Conservation (phyloP, 139 green algal genomes). For the Tetraselmis chui region DNA sequence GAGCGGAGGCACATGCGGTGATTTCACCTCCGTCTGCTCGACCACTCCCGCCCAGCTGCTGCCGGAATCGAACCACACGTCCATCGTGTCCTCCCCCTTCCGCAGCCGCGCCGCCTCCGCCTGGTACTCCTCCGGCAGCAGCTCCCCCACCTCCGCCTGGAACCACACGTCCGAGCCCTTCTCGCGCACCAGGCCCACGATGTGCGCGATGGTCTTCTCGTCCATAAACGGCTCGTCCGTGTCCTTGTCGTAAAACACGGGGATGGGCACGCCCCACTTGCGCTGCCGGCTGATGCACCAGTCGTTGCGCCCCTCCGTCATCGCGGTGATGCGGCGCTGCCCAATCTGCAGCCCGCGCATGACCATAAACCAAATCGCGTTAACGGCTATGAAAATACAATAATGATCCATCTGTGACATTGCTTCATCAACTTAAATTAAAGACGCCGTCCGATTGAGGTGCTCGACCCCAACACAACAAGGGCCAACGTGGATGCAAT, state of each 20-base stretch:
- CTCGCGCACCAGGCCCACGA: constrained; percentile 59
- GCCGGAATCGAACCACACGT: constrained; percentile 98
- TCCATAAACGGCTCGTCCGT: constrained; percentile 86
- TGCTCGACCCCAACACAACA: no score
- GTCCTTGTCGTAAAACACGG: constrained; percentile 92
- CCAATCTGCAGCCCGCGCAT: constrained; percentile 20
- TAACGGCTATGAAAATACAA: not conserved
- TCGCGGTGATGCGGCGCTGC: constrained; percentile 76
- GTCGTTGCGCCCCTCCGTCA: constrained; percentile 84
- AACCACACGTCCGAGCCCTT: constrained; percentile 83
- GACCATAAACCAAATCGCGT: not conserved
- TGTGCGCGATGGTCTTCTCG: constrained; percentile 76
- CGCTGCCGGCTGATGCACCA: constrained; percentile 98
- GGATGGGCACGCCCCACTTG: constrained; percentile 97
- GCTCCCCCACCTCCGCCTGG: constrained; percentile 59
- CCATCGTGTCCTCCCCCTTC: constrained; percentile 96
- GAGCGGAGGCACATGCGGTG: no score
- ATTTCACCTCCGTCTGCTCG: constrained; percentile 21
- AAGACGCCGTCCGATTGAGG: no score
- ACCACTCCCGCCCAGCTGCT: constrained; percentile 86
- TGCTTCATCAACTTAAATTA: no score
- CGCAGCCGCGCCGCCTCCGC: constrained; percentile 42
- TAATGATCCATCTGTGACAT: not conserved
- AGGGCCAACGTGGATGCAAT: no score
- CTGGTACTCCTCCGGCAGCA: constrained; percentile 70